Evolutionary conservation across 768 basidiomycete species (phyloP).

Genomic region (Chalciporus pseudorubinellus): DNA sequence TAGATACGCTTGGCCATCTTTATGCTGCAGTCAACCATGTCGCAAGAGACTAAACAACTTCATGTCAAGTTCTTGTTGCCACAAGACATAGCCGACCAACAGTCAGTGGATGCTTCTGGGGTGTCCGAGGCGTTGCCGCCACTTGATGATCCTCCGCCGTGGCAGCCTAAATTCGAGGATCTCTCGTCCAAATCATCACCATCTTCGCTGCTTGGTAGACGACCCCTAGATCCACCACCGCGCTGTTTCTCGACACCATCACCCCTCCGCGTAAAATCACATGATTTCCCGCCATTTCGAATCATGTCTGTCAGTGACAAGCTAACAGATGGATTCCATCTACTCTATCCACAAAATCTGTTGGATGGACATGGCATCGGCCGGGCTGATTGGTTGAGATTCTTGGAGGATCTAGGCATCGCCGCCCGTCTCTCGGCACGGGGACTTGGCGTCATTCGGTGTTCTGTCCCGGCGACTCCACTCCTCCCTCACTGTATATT

Average conservation of each 20-base stretch:
- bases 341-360: constrained; percentile 24
- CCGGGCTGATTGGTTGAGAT: constrained; percentile 29
- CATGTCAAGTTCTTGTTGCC: not conserved
- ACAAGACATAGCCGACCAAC: not conserved
- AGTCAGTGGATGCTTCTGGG: not conserved
- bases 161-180: constrained; percentile 29
- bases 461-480: constrained; percentile 18
- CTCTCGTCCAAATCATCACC: constrained; percentile 6
- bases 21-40: not conserved
- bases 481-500: constrained; percentile 16
- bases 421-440: constrained; percentile 25
- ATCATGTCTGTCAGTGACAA: constrained; percentile 22
- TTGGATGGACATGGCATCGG: constrained; percentile 30
- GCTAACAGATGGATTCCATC: constrained; percentile 25
- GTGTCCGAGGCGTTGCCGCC: not conserved
- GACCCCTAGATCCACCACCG: constrained; percentile 32
- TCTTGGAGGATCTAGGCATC: constrained; percentile 28
- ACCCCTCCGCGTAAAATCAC: constrained; percentile 26
- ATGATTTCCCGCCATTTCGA: constrained; percentile 26
- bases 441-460: constrained; percentile 23
- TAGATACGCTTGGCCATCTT: not conserved
- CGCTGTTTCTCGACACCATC: constrained; percentile 28
- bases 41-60: not conserved
- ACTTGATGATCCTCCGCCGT: constrained; percentile 21
- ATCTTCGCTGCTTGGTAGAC: constrained; percentile 1